A percentile compares a stretch with the other conserved stretches of the same genome.
phyloP scores from a whole-genome alignment of 257 asterid genomes.

The Solanum okadae region DNA sequence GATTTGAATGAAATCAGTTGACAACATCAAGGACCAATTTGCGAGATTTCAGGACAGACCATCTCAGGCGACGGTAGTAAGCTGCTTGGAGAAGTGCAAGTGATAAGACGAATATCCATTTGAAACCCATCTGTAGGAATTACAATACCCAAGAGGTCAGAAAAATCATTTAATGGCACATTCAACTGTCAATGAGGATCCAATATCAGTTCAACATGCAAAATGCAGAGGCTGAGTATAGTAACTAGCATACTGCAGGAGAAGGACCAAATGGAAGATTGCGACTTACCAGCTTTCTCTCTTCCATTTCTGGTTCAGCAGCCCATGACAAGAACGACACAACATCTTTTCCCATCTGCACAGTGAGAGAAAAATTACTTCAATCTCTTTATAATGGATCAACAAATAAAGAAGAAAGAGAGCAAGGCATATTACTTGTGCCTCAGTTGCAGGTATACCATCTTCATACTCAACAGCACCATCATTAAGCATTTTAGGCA shows the following conservation, averaged over 20 bases:
- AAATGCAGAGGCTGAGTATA: background rate
- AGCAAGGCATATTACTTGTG: constrained; percentile 36
- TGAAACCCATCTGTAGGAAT: constrained; percentile 55
- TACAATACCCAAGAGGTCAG: constrained; percentile 2
- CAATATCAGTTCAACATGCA: background rate
- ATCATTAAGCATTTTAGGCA: constrained; percentile 79
- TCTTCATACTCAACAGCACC: constrained; percentile 73
- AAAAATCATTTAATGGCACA: background rate
- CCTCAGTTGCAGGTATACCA: constrained; percentile 73
- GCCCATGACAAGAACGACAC: constrained; percentile 69
- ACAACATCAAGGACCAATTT: constrained; percentile 62
- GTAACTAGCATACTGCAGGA: background rate
- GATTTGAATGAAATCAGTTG: constrained; percentile 23
- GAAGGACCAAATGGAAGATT: background rate
- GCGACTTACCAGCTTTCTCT: constrained; percentile 50
- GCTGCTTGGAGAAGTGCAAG: constrained; percentile 66
- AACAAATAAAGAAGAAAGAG: background rate
- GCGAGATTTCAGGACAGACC: constrained; percentile 62
- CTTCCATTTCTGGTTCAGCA: constrained; percentile 83
- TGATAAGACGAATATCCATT: constrained; percentile 57
- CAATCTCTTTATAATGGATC: background rate
- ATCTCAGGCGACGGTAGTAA: constrained; percentile 48
- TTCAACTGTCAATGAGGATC: background rate
- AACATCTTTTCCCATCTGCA: constrained; percentile 68
- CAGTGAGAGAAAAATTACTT: background rate